Percentiles rank a stretch among this genome's conserved stretches.
Conservation (phyloP, 768 basidiomycete genomes). For the Filobasidium floriforme region DNA sequence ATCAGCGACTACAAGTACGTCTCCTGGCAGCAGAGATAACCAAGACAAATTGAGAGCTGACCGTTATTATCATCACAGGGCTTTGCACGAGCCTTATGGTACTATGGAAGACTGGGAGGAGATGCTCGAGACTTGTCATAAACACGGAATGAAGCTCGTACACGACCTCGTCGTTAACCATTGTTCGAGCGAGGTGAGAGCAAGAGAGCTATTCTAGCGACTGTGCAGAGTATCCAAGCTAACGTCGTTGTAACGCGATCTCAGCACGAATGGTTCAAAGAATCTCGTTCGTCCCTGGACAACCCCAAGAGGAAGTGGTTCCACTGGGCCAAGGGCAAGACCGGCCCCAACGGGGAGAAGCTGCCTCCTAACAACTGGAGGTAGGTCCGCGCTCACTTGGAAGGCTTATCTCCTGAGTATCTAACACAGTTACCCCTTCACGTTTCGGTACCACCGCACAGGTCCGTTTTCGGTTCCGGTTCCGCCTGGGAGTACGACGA, state of each 20-base stretch:
- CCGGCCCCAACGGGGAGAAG: conserved; percentile 52
- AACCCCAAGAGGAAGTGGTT: conserved; percentile 68
- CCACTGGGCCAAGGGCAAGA: conserved; percentile 60
- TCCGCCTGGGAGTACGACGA: conserved; percentile 22
- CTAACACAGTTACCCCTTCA: no score
- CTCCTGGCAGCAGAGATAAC: not conserved
- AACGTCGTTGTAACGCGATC: not conserved
- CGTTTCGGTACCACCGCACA: no score
- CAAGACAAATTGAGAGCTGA: not conserved
- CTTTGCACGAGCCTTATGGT: conserved; percentile 56
- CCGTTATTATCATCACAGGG: conserved; percentile 17
- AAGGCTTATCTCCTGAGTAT: no score
- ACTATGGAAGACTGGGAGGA: conserved; percentile 14
- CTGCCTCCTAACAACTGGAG: conserved; percentile 67
- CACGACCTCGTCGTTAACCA: conserved; percentile 75
- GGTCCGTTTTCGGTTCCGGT: conserved; percentile 14
- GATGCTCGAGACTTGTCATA: conserved; percentile 48
- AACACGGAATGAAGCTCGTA: conserved; percentile 64
- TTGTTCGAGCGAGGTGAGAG: conserved; percentile 29
- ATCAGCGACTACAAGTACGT: conserved; percentile 14
- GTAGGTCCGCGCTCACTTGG: conserved; percentile 43
- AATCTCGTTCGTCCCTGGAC: conserved; percentile 52
- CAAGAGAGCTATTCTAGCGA: no score
- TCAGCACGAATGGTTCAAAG: conserved; percentile 65
- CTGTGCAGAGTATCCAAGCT: not conserved